Base-by-base conservation (phyloP, 345 rosid genomes). In the Eucalyptus caleyi region DNA sequence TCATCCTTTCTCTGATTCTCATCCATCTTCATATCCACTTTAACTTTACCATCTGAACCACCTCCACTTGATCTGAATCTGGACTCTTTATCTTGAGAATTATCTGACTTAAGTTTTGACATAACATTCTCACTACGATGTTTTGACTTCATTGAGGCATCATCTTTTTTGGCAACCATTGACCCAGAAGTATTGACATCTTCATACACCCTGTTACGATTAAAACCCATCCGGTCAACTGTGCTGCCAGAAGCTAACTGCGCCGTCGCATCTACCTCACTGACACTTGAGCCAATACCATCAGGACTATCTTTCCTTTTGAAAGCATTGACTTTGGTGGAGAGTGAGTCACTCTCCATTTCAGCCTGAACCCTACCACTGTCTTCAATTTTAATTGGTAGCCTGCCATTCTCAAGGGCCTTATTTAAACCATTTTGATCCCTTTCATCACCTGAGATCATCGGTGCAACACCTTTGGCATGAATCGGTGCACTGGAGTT, bases 1-100 rank as follows among this genome's bases (percentile, higher is more conserved):
- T 91, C 95, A 88, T 93, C 95, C 37, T 89, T 92, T 89, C 90
- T 89, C 59, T 50, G 91, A 89, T 89, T 87, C 54, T 93, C 93
- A 90, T 91, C 94, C 62, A 89, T 90, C 93, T 89, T 92, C 89
- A 91, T 91, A 87, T 87, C 92, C 42, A 65, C 69, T 91, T 86
- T 87, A 50, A 89, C 81, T 34, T 89, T 89, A 89, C 93, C 91
- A 86, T 12, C 87, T 88, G 91, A 91, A 87, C 90, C 91, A 90
- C 90, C 92, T 91, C 92, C 88, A 86, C 89, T 91, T 62, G 93
- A 72, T 89, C 88, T 94, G 88, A 89, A 32, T 86, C 89, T 93
- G 45, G 89, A 87, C 45, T 94, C 95, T 91, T 89, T 91, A 89
- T 86, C 89, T 81, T 56, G 94, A 92, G 90, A 91, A 90, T 91